Evolutionary conservation across 306 rosid genomes (phyloP).

Genomic region (Cucumis sativus): DNA sequence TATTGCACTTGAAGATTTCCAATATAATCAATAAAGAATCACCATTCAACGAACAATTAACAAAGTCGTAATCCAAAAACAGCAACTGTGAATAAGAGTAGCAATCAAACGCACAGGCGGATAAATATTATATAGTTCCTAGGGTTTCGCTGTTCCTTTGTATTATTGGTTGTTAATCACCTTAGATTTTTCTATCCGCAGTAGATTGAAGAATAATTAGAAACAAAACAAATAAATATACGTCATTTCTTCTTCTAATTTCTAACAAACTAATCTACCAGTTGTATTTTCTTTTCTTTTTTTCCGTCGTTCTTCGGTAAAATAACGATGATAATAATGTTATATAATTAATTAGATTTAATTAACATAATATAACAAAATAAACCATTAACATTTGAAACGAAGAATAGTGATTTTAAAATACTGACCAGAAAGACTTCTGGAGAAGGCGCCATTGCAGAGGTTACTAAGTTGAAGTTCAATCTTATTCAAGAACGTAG

Average conservation of each 20-base stretch:
- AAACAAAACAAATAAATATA: not conserved
- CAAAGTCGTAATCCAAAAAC: slow-evolving; percentile 5
- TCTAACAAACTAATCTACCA: not conserved
- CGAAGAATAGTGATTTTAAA: not conserved
- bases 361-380: slow-evolving; percentile 13
- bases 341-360: not conserved
- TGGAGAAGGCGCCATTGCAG: slow-evolving; percentile 43
- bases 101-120: slow-evolving; percentile 11
- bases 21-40: not conserved
- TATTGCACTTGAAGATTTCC: slow-evolving; percentile 4
- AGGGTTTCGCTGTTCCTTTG: slow-evolving; percentile 16
- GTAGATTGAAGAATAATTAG: not conserved
- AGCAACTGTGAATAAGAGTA: not conserved
- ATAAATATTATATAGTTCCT: slow-evolving; percentile 11
- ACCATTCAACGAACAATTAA: slow-evolving; percentile 10
- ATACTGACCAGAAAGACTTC: slow-evolving; percentile 52
- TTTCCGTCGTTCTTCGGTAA: not conserved
- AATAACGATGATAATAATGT: not conserved
- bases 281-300: too few relatives aligned
- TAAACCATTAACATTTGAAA: slow-evolving; percentile 7
- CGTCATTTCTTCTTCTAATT: not conserved
- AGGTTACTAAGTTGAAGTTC: slow-evolving; percentile 67
- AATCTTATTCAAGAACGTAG: slow-evolving; percentile 74
- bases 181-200: slow-evolving; percentile 14
- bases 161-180: slow-evolving; percentile 1